Evolutionary conservation across 495 filamentous ascomycete species (phyloP).

Genomic region (Penicillium dipodomyicola): DNA sequence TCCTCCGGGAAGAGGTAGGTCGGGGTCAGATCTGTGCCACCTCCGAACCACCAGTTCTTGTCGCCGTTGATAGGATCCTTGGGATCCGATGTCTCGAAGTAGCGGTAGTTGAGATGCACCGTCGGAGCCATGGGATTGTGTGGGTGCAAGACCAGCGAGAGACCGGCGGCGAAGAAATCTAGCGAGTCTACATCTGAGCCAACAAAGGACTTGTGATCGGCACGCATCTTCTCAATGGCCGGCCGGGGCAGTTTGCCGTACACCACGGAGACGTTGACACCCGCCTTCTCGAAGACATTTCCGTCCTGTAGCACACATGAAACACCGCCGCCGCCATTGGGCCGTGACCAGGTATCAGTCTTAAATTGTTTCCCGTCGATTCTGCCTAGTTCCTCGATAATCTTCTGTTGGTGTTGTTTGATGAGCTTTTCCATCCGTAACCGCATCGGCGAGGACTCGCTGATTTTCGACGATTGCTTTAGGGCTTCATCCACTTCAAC

Average conservation of each 20-base stretch:
- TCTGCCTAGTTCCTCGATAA: conserved; percentile 74
- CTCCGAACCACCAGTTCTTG: conserved; percentile 94
- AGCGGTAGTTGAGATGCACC: conserved; percentile 97
- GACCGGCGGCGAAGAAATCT: conserved; percentile 90
- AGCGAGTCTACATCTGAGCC: conserved; percentile 72
- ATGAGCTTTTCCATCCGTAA: conserved; percentile 96
- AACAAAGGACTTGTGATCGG: conserved; percentile 84
- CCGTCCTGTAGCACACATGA: conserved; percentile 95
- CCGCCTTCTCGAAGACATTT: conserved; percentile 96
- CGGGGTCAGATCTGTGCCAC: conserved; percentile 91
- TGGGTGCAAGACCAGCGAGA: conserved; percentile 91
- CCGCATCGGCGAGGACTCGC: conserved; percentile 83
- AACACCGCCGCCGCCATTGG: conserved; percentile 79
- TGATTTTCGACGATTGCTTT: conserved; percentile 43
- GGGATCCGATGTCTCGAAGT: conserved; percentile 83
- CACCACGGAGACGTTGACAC: conserved; percentile 91
- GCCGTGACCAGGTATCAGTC: conserved; percentile 82
- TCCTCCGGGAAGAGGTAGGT: conserved; percentile 96
- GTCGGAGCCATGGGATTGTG: conserved; percentile 95
- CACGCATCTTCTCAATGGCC: conserved; percentile 90
- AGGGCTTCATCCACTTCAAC: conserved; percentile 46
- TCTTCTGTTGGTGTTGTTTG: conserved; percentile 83
- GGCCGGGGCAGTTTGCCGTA: conserved; percentile 87
- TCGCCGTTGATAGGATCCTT: conserved; percentile 64
- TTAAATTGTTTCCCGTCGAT: conserved; percentile 81